Percentiles rank a stretch among this genome's conserved stretches.
Evolutionary conservation across 768 basidiomycete genomes (phyloP).

Genomic region (Paxillus rubicundulus): DNA sequence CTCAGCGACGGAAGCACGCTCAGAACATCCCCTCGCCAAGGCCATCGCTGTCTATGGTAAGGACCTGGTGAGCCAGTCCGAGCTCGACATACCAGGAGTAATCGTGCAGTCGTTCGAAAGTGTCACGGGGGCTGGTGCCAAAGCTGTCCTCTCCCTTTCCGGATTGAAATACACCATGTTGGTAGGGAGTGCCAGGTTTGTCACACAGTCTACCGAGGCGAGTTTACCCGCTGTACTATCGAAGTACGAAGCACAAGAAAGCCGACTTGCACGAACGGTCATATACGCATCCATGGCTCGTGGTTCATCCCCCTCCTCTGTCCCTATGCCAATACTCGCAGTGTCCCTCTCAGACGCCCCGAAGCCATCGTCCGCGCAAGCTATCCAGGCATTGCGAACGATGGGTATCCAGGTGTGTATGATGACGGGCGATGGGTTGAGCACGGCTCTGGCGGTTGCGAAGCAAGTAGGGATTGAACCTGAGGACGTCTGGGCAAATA

Average conservation of each 20-base stretch:
- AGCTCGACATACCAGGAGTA: conserved; percentile 46
- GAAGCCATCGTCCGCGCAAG: conserved; percentile 80
- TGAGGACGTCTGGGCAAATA: conserved; percentile 84
- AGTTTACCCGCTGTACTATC: conserved; percentile 58
- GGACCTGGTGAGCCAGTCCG: conserved; percentile 47
- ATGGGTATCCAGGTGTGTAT: conserved; percentile 94
- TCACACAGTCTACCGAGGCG: conserved; percentile 51
- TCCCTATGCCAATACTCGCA: conserved; percentile 64
- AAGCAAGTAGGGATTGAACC: conserved; percentile 83
- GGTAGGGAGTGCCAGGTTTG: conserved; percentile 76
- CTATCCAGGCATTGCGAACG: conserved; percentile 71
- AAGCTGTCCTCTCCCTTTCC: conserved; percentile 57
- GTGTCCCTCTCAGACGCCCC: conserved; percentile 86
- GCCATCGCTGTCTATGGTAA: conserved; percentile 85
- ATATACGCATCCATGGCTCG: conserved; percentile 76
- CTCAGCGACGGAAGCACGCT: conserved; percentile 82
- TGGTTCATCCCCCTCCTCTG: conserved; percentile 32
- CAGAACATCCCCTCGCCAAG: conserved; percentile 95
- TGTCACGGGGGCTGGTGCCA: conserved; percentile 85
- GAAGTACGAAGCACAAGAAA: conserved; percentile 69
- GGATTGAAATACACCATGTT: conserved; percentile 56
- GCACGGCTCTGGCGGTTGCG: conserved; percentile 86
- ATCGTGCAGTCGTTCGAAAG: conserved; percentile 78
- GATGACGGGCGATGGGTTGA: conserved; percentile 90
- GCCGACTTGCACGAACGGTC: conserved; percentile 72